Evolutionary conservation across 192 early-diverging fungal species (phyloP).

Genomic region (Ramicandelaber brevisporus): DNA sequence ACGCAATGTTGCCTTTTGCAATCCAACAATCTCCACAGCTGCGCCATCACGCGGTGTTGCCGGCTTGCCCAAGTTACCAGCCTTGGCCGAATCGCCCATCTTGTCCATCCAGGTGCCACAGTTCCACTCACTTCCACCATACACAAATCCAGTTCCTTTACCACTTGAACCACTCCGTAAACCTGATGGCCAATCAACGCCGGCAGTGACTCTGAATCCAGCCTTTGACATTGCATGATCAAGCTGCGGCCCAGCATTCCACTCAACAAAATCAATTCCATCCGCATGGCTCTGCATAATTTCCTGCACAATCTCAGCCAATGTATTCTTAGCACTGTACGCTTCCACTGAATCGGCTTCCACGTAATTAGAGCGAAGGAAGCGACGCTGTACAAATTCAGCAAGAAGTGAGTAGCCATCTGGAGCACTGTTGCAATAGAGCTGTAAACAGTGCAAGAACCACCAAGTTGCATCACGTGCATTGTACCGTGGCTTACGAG

Average conservation of each 20-base stretch:
- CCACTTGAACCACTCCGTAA: too few relatives aligned
- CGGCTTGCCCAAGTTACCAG: constrained; percentile 73
- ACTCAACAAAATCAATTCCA: constrained; percentile 82
- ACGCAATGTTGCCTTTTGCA: constrained; percentile 57
- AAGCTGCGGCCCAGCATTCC: constrained; percentile 69
- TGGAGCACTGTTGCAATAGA: constrained; percentile 48
- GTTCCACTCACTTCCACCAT: constrained; percentile 75
- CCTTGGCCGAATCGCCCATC: constrained; percentile 82
- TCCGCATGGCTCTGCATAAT: constrained; percentile 70
- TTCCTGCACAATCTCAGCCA: constrained; percentile 77
- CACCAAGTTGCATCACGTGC: constrained; percentile 92
- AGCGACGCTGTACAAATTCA: constrained; percentile 46
- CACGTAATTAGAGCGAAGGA: constrained; percentile 47
- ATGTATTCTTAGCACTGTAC: constrained; percentile 33
- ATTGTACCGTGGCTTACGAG: constrained; percentile 71
- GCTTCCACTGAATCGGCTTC: constrained; percentile 29
- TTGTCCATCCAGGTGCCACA: constrained; percentile 99
- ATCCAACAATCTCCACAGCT: constrained; percentile 70
- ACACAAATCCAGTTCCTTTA: constrained; percentile 51
- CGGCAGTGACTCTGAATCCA: constrained; percentile 65
- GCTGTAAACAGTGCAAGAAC: constrained; percentile 73
- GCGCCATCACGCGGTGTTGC: constrained; percentile 87
- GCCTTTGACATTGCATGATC: constrained; percentile 79
- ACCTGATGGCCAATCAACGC: constrained; percentile 45
- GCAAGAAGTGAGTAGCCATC: constrained; percentile 57